Evolutionary conservation across 257 asterid genomes (phyloP).

Genomic region (Solanum sejunctum): DNA sequence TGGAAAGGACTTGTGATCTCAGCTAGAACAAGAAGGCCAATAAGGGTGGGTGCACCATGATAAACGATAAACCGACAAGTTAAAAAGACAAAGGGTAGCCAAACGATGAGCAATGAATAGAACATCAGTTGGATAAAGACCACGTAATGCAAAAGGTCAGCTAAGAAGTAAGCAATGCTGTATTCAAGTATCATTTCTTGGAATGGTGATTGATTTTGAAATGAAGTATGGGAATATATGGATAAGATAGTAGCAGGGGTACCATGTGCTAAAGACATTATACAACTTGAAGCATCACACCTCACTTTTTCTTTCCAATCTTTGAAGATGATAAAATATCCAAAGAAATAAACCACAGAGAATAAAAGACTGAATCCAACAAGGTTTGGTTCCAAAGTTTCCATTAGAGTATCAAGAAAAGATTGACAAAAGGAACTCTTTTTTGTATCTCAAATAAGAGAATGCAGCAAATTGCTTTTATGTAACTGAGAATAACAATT

Average conservation of each 20-base stretch:
- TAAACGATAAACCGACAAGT: slow-evolving; percentile 49
- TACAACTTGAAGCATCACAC: slow-evolving; percentile 57
- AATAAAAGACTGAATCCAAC: slow-evolving; percentile 32
- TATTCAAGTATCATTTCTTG: slow-evolving; percentile 48
- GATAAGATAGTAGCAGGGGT: slow-evolving; percentile 40
- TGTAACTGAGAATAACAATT: background rate
- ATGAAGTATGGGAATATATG: slow-evolving; percentile 7
- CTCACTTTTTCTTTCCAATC: slow-evolving; percentile 37
- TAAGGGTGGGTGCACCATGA: slow-evolving; percentile 48
- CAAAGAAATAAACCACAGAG: slow-evolving; percentile 26
- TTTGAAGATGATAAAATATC: slow-evolving; percentile 32
- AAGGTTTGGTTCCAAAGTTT: slow-evolving; percentile 1
- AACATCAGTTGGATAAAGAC: slow-evolving; percentile 31
- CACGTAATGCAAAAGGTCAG: slow-evolving; percentile 50
- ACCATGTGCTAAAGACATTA: slow-evolving; percentile 60
- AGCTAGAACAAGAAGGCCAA: slow-evolving; percentile 49
- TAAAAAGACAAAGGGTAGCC: slow-evolving; percentile 56
- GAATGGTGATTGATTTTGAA: slow-evolving; percentile 23
- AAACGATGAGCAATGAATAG: slow-evolving; percentile 66
- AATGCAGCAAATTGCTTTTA: background rate
- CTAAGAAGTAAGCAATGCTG: slow-evolving; percentile 57
- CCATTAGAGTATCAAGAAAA: background rate
- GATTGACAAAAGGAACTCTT: background rate
- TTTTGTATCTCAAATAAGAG: background rate
- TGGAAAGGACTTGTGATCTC: slow-evolving; percentile 64